phyloP scores from a whole-genome alignment of 352 stramenopile genomes.

The Phytophthora pini region DNA sequence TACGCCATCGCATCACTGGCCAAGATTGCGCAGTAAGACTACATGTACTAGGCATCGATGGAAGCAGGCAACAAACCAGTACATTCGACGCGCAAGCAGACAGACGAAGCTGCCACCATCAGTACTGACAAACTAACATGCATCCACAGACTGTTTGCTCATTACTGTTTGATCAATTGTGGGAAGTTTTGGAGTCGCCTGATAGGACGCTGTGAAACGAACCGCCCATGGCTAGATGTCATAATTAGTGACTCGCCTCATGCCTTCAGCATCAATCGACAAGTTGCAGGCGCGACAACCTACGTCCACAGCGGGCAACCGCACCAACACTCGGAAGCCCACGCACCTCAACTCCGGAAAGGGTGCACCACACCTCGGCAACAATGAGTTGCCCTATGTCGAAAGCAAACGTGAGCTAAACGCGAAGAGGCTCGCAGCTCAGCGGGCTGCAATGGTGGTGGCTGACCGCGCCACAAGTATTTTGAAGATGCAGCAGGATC shows the following conservation, averaged over 20 bases:
- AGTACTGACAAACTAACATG: slow-evolving; percentile 40
- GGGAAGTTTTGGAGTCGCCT: slow-evolving; percentile 20
- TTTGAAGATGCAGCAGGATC: slow-evolving; percentile 50
- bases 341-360: slow-evolving; percentile 1
- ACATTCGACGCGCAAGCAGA: slow-evolving; percentile 27
- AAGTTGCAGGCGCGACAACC: slow-evolving; percentile 15
- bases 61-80: slow-evolving; percentile 29
- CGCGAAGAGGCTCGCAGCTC: slow-evolving; percentile 42
- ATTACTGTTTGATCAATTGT: slow-evolving; percentile 24
- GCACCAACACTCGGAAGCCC: slow-evolving; percentile 18
- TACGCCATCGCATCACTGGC: slow-evolving; percentile 83
- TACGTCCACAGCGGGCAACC: slow-evolving; percentile 5
- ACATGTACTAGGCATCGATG: slow-evolving; percentile 26
- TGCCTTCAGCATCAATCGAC: slow-evolving; percentile 19
- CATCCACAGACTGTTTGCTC: slow-evolving; percentile 28
- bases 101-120: slow-evolving; percentile 30
- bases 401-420: slow-evolving; percentile 38
- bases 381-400: slow-evolving; percentile 44
- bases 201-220: slow-evolving; percentile 35
- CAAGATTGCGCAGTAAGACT: slow-evolving; percentile 83
- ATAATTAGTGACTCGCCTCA: slow-evolving; percentile 8
- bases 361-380: slow-evolving; percentile 18
- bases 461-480: slow-evolving; percentile 57
- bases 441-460: slow-evolving; percentile 45
- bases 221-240: background rate